Percentiles rank a stretch among this genome's conserved stretches.
Evolutionary conservation across 2,329 filamentous ascomycete genomes (phyloP).

Genomic region (Neofusicoccum sp.): DNA sequence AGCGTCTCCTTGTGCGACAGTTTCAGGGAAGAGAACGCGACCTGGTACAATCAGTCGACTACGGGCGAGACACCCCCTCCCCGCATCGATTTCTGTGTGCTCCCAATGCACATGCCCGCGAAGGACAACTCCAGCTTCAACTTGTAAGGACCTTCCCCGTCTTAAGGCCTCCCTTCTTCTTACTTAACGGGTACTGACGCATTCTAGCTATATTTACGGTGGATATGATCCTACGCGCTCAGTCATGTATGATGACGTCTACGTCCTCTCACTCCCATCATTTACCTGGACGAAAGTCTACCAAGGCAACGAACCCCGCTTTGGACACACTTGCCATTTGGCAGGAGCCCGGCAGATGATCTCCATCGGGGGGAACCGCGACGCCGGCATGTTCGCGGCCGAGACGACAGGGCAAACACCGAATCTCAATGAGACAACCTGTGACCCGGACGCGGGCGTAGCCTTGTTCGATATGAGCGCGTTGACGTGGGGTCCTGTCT

Average conservation of each 20-base stretch:
- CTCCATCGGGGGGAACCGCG: conserved; percentile 41
- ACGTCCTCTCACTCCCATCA: conserved; percentile 49
- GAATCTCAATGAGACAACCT: not conserved
- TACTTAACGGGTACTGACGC: not conserved
- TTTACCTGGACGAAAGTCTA: conserved; percentile 50
- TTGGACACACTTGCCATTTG: conserved; percentile 46
- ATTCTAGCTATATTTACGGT: conserved; percentile 46
- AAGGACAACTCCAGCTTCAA: conserved; percentile 52
- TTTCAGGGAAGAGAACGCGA: conserved; percentile 24
- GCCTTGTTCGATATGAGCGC: conserved; percentile 26
- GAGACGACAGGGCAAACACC: conserved; percentile 10
- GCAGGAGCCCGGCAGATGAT: conserved; percentile 45
- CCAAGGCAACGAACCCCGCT: conserved; percentile 39
- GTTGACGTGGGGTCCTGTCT: conserved; percentile 23
- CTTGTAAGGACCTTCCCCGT: conserved; percentile 38
- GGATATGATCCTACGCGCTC: conserved; percentile 43
- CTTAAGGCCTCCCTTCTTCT: not conserved
- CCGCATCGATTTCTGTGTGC: conserved; percentile 50
- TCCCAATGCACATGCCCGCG: conserved; percentile 39
- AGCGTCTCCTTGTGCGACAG: conserved; percentile 6
- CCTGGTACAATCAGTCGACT: conserved; percentile 49
- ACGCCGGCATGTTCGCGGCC: conserved; percentile 6
- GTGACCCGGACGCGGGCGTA: conserved; percentile 26
- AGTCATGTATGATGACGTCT: conserved; percentile 46
- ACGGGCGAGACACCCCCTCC: conserved; percentile 44